Conservation (phyloP, 2,329 filamentous ascomycete genomes). For the Leptographium wingfieldii region DNA sequence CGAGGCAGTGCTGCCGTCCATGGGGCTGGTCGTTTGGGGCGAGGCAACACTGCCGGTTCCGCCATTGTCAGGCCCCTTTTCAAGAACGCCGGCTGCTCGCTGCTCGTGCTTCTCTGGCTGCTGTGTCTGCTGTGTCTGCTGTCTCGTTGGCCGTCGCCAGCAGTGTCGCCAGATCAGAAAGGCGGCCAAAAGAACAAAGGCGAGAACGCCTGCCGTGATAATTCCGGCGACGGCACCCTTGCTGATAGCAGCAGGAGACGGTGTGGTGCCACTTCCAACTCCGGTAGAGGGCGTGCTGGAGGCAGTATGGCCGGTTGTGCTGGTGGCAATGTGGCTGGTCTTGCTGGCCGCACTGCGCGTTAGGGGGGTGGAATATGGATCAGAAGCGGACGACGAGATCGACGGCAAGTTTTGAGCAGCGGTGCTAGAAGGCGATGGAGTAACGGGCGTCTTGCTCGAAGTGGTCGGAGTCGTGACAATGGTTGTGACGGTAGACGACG, state of each 20-base stretch:
- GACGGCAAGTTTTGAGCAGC: no score
- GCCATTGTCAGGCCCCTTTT: not conserved
- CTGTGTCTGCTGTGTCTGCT: not conserved
- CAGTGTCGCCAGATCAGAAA: constrained; percentile 6
- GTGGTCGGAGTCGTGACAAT: not conserved
- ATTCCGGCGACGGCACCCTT: constrained; percentile 22
- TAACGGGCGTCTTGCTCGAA: not conserved
- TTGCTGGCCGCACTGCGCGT: not conserved
- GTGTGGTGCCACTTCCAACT: not conserved
- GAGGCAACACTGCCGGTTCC: not conserved
- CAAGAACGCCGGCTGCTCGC: not conserved
- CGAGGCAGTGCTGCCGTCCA: not conserved
- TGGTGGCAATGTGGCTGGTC: not conserved
- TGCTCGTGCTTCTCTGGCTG: not conserved
- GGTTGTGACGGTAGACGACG: not conserved
- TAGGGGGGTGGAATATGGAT: no score
- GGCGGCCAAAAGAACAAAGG: constrained; percentile 16
- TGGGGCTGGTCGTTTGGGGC: not conserved
- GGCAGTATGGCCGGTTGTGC: not conserved
- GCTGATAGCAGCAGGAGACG: constrained; percentile 12
- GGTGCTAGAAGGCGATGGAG: no score
- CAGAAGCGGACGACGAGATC: no score
- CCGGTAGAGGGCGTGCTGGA: constrained; percentile 8
- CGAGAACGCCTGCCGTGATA: constrained; percentile 18
- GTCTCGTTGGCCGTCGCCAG: not conserved